Base-by-base conservation (phyloP, 306 rosid genomes). In the Coriaria nepalensis region DNA sequence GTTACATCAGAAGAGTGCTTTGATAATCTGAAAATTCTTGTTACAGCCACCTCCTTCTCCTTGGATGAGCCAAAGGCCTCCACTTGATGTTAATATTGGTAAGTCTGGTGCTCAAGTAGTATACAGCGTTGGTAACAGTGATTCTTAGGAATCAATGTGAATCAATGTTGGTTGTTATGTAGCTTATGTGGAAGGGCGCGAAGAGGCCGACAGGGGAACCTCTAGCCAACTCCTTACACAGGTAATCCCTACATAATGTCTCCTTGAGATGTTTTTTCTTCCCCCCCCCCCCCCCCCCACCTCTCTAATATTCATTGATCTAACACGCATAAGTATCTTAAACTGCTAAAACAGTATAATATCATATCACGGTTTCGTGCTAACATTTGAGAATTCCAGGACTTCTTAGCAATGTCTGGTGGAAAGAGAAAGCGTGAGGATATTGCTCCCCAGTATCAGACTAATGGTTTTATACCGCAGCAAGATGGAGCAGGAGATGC, bases 141-240 rank as follows among this genome's bases (percentile, higher is more conserved):
- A 62, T 57, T 61, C 46, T 68, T 50, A 41, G 54, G 79, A 63
- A 77, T 49, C 20, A 37, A 11, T 55, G 53, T 37, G 79, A 63
- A 77, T 49, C 20, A 37, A 11, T 55, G 53, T 37, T 60, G 60
- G 64, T 46, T 69, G 29, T 61, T 47, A 46, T 78, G 70, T 60
- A 92, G 99, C 99, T 68, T 92, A 92, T 36, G 96, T 77, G 62
- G 99, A 92, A 75, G 96, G 88, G 73, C 83, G 96, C 68, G 99
- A 86, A 12, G 99, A 86, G 64, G 70, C 57, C 12, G 96, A 86
- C 54, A 79, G 86, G 65, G 94, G 99, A 75, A 67, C 75, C 53
- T 64, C 93, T 53, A 75, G 78, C 61, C 93, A 76, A 68, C 56
- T 79, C 45, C 56, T 61, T 50, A 92, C 88, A 53, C 94, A 92